Percentiles rank a stretch among this genome's conserved stretches.
These are phyloP conservation scores for Fragaria vesca DNA, from an alignment of 306 rosid species.

Conservation along the genomic window DNA sequence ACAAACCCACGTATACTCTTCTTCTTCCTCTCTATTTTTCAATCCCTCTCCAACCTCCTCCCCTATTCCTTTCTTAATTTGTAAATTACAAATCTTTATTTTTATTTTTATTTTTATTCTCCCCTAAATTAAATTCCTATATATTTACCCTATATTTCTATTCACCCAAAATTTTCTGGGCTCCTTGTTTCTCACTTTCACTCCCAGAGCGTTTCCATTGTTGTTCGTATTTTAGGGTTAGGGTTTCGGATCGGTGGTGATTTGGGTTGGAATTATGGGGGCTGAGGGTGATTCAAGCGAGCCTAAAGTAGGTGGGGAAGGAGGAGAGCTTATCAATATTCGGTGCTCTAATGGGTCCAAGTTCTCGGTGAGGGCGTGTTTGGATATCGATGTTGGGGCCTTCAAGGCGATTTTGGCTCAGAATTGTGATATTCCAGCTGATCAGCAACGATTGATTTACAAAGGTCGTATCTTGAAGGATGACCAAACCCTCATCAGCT, in stretches of 20 bases:
- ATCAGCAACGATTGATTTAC: constrained; percentile 52
- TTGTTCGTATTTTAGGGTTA: constrained; percentile 21
- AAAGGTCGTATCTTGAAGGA: constrained; percentile 58
- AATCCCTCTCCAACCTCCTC: not conserved
- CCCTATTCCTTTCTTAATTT: not conserved
- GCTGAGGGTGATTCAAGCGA: constrained; percentile 47
- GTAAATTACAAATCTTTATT: constrained; percentile 1
- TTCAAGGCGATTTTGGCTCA: constrained; percentile 44
- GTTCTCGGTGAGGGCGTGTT: constrained; percentile 33
- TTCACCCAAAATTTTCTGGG: constrained; percentile 1
- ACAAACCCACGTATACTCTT: not conserved
- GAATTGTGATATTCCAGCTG: constrained; percentile 45
- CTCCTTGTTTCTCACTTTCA: not conserved
- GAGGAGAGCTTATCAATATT: constrained; percentile 29
- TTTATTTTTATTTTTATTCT: not conserved
- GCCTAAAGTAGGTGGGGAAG: constrained; percentile 33
- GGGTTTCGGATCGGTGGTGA: constrained; percentile 23
- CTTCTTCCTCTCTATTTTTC: not conserved
- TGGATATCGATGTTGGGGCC: constrained; percentile 30
- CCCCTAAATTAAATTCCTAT: not conserved
- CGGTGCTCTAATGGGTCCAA: constrained; percentile 48
- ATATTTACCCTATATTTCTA: not conserved
- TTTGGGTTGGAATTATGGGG: constrained; percentile 33
- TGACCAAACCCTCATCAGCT: constrained; percentile 43
- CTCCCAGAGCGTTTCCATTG: not conserved